A percentile compares a stretch with the other conserved stretches of the same genome.
Conservation (phyloP, 2,329 filamentous ascomycete genomes). For the Trichothecium sympodiale region DNA sequence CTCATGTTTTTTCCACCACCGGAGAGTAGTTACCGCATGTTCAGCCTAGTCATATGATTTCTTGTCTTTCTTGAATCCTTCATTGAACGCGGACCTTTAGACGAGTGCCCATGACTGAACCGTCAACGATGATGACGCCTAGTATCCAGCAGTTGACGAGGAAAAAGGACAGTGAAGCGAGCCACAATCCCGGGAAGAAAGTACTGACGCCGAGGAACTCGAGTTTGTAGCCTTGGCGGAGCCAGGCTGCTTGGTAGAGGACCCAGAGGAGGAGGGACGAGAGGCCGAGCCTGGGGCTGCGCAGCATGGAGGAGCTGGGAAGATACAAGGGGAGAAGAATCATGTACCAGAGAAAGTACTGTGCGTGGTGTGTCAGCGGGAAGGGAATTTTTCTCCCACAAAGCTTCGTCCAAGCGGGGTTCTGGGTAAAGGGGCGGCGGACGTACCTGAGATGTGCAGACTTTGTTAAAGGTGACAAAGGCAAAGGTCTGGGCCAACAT, state of each 20-base stretch:
- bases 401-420: too few species aligned
- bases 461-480: conserved; percentile 97
- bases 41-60: too few species aligned
- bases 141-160: conserved; percentile 79
- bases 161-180: conserved; percentile 69
- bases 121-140: conserved; percentile 66
- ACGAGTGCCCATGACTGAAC: conserved; percentile 10
- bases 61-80: too few species aligned
- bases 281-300: conserved; percentile 48
- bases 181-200: conserved; percentile 77
- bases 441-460: conserved; percentile 89
- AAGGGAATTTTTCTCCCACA: background rate
- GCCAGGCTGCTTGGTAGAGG: conserved; percentile 60
- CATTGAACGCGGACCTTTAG: too few species aligned
- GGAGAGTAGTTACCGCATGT: too few species aligned
- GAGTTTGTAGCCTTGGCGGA: conserved; percentile 63
- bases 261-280: conserved; percentile 64
- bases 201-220: conserved; percentile 74
- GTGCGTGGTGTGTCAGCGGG: too few species aligned
- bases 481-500: conserved; percentile 96
- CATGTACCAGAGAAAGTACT: conserved; percentile 99
- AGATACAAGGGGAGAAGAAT: conserved; percentile 88
- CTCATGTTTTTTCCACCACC: too few species aligned
- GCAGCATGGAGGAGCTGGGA: conserved; percentile 63
- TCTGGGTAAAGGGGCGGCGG: background rate